Percentiles rank a stretch among this genome's conserved stretches.
Conservation (phyloP, 139 green algal species). For the Closterium sp. region DNA sequence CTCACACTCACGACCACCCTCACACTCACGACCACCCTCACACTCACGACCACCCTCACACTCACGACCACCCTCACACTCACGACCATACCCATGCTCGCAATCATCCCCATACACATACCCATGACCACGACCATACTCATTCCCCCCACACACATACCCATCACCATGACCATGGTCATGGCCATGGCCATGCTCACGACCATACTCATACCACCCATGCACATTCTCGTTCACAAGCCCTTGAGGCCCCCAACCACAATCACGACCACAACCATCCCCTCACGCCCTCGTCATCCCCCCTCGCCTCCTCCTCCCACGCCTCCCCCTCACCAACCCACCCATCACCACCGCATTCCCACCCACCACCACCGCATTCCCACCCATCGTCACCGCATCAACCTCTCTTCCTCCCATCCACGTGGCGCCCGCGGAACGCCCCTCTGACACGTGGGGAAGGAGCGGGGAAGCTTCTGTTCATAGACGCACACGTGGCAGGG, state of each 20-base stretch:
- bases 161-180: not conserved
- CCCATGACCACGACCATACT: not conserved
- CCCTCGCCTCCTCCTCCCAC: not conserved
- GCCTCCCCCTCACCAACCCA: not conserved
- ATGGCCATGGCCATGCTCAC: not conserved
- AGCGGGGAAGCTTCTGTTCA: conserved; percentile 31
- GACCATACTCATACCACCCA: not conserved
- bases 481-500: conserved; percentile 33
- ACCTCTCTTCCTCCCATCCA: not conserved
- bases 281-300: too few relatives aligned
- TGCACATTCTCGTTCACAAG: not conserved
- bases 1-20: not conserved
- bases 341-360: not conserved
- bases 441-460: conserved; percentile 16
- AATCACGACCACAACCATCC: not conserved
- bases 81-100: not conserved
- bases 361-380: not conserved
- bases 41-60: too few relatives aligned
- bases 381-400: not conserved
- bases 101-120: not conserved
- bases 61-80: not conserved
- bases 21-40: too few relatives aligned
- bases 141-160: not conserved
- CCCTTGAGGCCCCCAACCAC: too few relatives aligned
- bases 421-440: conserved; percentile 8